These are phyloP conservation scores for Baeospora myosura DNA, from an alignment of 1,284 basidiomycete genomes.

Conservation along the genomic window DNA sequence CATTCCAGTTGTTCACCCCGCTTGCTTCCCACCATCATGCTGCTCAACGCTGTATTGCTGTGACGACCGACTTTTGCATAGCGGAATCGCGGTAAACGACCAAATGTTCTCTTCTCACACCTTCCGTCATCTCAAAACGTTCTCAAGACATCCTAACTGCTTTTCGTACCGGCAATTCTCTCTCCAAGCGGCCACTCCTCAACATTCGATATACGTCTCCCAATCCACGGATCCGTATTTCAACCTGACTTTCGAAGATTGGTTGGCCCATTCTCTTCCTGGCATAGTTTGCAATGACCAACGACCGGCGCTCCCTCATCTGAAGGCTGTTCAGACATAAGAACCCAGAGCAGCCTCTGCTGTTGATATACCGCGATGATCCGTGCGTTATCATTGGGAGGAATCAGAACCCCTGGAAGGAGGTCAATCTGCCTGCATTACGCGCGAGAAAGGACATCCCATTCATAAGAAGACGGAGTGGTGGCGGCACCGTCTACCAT, in stretches of 20 bases:
- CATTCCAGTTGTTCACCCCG: too few species aligned
- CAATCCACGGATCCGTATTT: conserved; percentile 83
- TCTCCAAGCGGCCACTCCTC: conserved; percentile 16
- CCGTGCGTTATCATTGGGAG: conserved; percentile 94
- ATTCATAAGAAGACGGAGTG: conserved; percentile 82
- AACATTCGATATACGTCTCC: conserved; percentile 73
- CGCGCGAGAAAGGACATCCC: conserved; percentile 46
- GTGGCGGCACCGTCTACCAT: conserved; percentile 98
- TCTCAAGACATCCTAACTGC: too few species aligned
- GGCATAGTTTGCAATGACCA: conserved; percentile 4
- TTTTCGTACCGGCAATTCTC: too few species aligned
- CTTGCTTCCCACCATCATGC: too few species aligned
- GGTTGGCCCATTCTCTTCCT: conserved; percentile 42
- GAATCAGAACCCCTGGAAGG: conserved; percentile 99
- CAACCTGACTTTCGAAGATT: conserved; percentile 92
- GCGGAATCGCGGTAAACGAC: too few species aligned
- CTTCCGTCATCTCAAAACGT: too few species aligned
- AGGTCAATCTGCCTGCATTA: conserved; percentile 71
- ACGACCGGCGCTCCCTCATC: not conserved
- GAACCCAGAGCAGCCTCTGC: conserved; percentile 56
- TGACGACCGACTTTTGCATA: too few species aligned
- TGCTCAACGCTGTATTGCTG: too few species aligned
- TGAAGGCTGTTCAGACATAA: conserved; percentile 83
- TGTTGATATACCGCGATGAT: conserved; percentile 84
- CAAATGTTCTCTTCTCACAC: too few species aligned